Base-by-base conservation (phyloP, 257 asterid species). In the Prunella vulgaris region DNA sequence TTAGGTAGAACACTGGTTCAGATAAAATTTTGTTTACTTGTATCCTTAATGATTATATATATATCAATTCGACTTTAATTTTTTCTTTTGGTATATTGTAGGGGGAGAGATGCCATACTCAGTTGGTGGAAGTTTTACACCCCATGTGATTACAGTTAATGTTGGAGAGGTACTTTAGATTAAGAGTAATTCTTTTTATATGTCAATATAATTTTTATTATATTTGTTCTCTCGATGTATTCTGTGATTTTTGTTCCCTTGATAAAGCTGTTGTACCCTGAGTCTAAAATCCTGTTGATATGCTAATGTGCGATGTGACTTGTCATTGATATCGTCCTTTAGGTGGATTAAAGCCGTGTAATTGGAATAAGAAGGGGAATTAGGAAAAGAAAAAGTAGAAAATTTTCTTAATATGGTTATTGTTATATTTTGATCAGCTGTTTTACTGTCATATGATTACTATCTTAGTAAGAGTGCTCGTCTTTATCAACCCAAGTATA, bases 131-230 rank as follows among this genome's bases (percentile, higher is more conserved):
- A 87, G 82, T 76, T 85, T 92, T 73, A 81, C 79, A 5, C 90
- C 95, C 17, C 97, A 92, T 44, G 87, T 85, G 78, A 75, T 92
- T 71, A 81, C 91, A 40, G 90, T 90, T 61, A 85, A 84, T 80
- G 30, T 81, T 20, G 97, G 95, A 59, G 95, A 87, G 95, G 97
- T 90, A 84, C 74, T 72, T 72, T 22, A 40, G 52, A 27, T 46
- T 33, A 51, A 33, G 20, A 33, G 56, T 37, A 61, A 18, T 46
- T 64, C 27, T 63, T 66, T 33, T 6, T 9, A 56, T 60, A 8
- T 69, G 17, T 54, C 22, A 5, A 15, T 21, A 40, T 3, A 44
- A 32, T 40, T 17, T 27, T 5, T 62, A 1, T 15, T 2, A 37
- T 10, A 2, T 56, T 21, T 40, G 13, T 27, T 28, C 32, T 5